These are phyloP conservation scores for Diversispora eburnea DNA, from an alignment of 192 early-diverging fungal species.

Conservation along the genomic window DNA sequence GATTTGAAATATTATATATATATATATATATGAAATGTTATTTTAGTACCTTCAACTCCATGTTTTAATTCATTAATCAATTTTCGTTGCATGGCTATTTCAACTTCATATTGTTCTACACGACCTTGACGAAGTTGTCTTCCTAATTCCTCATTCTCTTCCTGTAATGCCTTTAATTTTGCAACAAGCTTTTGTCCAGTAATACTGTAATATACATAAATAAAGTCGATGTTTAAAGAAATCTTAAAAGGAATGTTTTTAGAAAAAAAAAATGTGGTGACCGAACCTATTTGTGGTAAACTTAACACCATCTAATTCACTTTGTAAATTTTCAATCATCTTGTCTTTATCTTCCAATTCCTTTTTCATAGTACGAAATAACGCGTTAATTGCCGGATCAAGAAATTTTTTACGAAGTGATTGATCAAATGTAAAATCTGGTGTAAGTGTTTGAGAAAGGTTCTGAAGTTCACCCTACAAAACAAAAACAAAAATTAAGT, in stretches of 20 bases:
- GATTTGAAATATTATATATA: not conserved
- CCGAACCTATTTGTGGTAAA: conserved; percentile 32
- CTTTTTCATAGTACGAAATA: conserved; percentile 33
- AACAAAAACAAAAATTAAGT: not conserved
- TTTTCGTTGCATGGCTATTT: conserved; percentile 31
- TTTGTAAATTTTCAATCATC: conserved; percentile 22
- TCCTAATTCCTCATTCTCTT: conserved; percentile 36
- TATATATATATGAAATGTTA: not conserved
- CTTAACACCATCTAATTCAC: conserved; percentile 29
- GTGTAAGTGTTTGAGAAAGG: conserved; percentile 22
- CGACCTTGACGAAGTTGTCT: conserved; percentile 31
- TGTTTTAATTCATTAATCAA: conserved; percentile 32
- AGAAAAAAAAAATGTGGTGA: not conserved
- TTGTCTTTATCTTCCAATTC: conserved; percentile 33
- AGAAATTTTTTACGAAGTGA: conserved; percentile 27
- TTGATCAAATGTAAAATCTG: conserved; percentile 25
- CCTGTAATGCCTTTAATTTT: conserved; percentile 28
- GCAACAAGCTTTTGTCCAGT: conserved; percentile 31
- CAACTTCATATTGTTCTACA: conserved; percentile 34
- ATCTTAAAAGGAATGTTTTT: not conserved
- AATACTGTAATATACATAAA: not conserved
- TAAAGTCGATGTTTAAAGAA: not conserved
- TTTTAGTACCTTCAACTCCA: conserved; percentile 25
- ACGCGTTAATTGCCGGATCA: conserved; percentile 32
- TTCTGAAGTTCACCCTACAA: conserved; percentile 23